Evolutionary conservation across 331 rosid genomes (phyloP), one percentile per base, ranked within the genome.

Genomic region (Rhamnella rubrinervis): DNA sequence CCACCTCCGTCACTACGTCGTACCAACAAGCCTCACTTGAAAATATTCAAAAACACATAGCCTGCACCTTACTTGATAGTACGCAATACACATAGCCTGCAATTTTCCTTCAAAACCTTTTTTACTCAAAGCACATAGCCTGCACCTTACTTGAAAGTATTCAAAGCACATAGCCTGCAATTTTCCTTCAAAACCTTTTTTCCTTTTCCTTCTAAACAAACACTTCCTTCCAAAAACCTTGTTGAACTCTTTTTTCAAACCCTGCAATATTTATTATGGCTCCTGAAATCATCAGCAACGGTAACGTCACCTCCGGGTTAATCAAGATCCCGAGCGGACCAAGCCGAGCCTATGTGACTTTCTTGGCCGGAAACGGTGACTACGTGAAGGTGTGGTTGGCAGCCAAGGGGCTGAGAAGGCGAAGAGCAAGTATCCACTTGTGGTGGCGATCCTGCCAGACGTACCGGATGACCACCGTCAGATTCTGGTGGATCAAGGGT

Each of bases 361-460:
- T 93, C 68, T 75, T 93, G 44, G 98, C 98, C 1, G 98, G 98
- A 1, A 61, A 84, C 21, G 96, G 90, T 2, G 98, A 93, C 78
- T 93, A 93, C 19, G 60, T 83, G 37, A 92, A 37, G 98, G 98
- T 12, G 98, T 92, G 56, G 96, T 89, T 2, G 96, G 96, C 9
- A 65, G 97, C 88, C n/a, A 93, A 93, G 78, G 98, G 98, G 5
- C 66, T 93, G 5, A 82, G 98, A 25, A 93, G 76, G 86, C 44
- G 1, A 72, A 83, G 78, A 78, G 80, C 59, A 67, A 63, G 25
- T 88, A 93, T 74, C 97, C 93, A 0, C 60, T 93, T 6, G 90
- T 91, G 40, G 97, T 91, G 63, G 96, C 97, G 0, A 41, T 83
- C 6, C 65, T 91, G 58, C 90, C 96, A 0, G 97, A 91, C 58